phyloP scores from a whole-genome alignment of 176 grass and related monocot species.

The Alopecurus myosuroides region DNA sequence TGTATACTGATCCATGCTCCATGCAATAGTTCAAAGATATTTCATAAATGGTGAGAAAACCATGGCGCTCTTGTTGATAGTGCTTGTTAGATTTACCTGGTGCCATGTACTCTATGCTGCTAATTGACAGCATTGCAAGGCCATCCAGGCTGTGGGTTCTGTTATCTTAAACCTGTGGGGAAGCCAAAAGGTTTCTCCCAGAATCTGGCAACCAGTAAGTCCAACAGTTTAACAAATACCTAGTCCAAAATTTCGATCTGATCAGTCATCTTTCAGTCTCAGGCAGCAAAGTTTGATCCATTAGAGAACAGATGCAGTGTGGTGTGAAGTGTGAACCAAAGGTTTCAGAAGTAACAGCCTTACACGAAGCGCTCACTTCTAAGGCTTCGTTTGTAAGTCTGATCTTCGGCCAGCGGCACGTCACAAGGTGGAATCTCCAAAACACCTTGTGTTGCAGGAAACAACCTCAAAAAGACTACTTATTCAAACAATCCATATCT shows the following conservation, averaged over 20 bases:
- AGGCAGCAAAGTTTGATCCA: conserved; percentile 19
- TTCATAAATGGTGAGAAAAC: conserved; percentile 21
- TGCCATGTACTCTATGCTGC: conserved; percentile 29
- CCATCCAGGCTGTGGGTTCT: conserved; percentile 25
- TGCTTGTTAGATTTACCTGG: conserved; percentile 25
- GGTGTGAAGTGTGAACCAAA: conserved; percentile 15
- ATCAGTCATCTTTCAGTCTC: conserved; percentile 22
- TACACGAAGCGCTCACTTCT: conserved; percentile 27
- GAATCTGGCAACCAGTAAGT: conserved; percentile 22
- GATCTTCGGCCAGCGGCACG: conserved; percentile 6
- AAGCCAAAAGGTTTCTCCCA: conserved; percentile 22
- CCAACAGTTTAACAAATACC: conserved; percentile 23
- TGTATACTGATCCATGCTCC: conserved; percentile 28
- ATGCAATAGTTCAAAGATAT: conserved; percentile 30
- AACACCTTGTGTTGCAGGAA: conserved; percentile 44
- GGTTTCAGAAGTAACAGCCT: conserved; percentile 45
- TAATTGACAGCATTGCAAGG: conserved; percentile 19
- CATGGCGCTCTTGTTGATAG: background rate
- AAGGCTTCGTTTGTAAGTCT: conserved; percentile 41
- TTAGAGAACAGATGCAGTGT: conserved; percentile 8
- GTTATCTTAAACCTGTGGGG: conserved; percentile 32
- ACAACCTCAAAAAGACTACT: conserved; percentile 34
- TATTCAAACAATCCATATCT: conserved; percentile 43
- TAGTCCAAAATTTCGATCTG: conserved; percentile 41
- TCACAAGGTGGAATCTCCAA: conserved; percentile 33